Evolutionary conservation across 1,284 basidiomycete species (phyloP).

Genomic region (Thecaphora thlaspeos): DNA sequence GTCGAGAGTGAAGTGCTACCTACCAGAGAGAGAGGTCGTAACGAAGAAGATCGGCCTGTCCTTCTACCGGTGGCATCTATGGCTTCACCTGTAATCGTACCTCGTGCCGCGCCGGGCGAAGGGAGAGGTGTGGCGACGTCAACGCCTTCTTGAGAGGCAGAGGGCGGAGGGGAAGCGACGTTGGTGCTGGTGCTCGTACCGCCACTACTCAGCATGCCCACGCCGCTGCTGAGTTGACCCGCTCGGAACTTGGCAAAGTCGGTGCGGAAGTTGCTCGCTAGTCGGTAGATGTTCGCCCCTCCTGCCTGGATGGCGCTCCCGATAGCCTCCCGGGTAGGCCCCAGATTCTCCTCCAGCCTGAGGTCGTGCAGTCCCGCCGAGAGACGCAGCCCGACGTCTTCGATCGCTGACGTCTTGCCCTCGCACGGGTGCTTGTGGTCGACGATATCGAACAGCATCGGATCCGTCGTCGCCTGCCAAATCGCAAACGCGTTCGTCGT

Average conservation of each 20-base stretch:
- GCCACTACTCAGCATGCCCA: neutral
- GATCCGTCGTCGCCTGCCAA: conserved; percentile 49
- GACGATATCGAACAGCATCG: conserved; percentile 53
- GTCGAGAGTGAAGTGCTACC: no score
- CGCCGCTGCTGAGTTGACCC: conserved; percentile 4
- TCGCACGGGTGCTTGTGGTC: conserved; percentile 53
- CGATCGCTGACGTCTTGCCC: conserved; percentile 49
- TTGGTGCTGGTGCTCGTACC: conserved; percentile 3
- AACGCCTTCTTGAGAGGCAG: conserved; percentile 5
- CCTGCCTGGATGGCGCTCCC: conserved; percentile 49
- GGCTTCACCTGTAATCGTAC: conserved; percentile 36
- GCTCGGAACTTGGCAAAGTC: conserved; percentile 44
- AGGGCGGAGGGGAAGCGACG: no score
- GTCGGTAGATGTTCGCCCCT: conserved; percentile 40
- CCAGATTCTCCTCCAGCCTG: conserved; percentile 53
- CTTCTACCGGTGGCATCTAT: conserved; percentile 33
- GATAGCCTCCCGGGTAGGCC: conserved; percentile 49
- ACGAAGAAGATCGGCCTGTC: conserved; percentile 7
- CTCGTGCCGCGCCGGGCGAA: conserved; percentile 8
- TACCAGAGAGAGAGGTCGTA: no score
- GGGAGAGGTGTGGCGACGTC: neutral
- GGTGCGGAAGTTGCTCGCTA: conserved; percentile 46
- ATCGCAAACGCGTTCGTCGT: conserved; percentile 34
- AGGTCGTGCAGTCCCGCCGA: conserved; percentile 52
- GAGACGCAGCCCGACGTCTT: conserved; percentile 51